A percentile compares a stretch with the other conserved stretches of the same genome.
Conservation (phyloP, 345 rosid genomes). For the Citrus sinensis region DNA sequence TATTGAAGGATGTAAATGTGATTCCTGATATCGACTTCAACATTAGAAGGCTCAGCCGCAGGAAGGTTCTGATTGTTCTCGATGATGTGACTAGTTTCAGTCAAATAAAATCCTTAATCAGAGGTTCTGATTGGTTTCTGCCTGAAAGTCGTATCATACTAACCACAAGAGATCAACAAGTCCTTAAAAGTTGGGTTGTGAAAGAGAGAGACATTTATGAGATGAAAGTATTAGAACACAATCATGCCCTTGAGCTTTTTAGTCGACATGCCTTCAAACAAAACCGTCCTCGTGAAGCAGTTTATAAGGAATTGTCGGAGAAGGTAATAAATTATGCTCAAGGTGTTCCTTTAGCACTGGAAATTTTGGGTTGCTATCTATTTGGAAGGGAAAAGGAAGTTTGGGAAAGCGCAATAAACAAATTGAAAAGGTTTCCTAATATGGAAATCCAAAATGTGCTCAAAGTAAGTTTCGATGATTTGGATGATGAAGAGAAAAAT, state of each 20-base stretch:
- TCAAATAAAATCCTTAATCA: no score
- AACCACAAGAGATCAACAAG: no score
- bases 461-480: not conserved
- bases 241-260: no score
- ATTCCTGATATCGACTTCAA: no score
- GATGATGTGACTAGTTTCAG: not conserved
- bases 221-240: not conserved
- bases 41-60: not conserved
- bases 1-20: not conserved
- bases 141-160: not conserved
- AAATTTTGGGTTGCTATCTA: not conserved
- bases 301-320: not conserved
- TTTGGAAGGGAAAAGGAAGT: no score
- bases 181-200: no score
- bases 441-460: not conserved
- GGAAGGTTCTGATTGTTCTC: not conserved
- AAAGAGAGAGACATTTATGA: no score
- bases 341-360: not conserved
- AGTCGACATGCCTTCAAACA: not conserved
- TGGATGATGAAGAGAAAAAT: not conserved
- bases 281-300: not conserved
- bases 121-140: not conserved
- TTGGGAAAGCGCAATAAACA: no score
- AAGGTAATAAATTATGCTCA: not conserved
- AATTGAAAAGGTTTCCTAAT: not conserved